Conservation (phyloP, 495 filamentous ascomycete genomes). For the Tuber borchii region DNA sequence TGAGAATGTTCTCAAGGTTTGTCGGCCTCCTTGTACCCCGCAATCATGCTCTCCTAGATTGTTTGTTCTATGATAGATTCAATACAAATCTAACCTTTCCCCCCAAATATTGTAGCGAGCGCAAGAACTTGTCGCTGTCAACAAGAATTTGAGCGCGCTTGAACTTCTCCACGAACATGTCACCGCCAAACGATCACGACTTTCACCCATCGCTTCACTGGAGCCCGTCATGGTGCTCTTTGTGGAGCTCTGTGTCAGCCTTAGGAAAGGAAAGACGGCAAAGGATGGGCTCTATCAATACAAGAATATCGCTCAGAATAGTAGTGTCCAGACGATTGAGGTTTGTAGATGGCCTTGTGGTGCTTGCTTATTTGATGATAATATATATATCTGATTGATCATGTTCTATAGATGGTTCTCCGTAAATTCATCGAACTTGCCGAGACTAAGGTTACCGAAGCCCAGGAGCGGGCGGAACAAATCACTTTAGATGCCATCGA, state of each 20-base stretch:
- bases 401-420: conserved; percentile 62
- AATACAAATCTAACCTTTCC: conserved; percentile 8
- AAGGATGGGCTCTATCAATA: conserved; percentile 99
- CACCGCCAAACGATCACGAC: conserved; percentile 92
- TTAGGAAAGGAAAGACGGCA: conserved; percentile 93
- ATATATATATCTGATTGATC: conserved; percentile 28
- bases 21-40: conserved; percentile 29
- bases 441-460: conserved; percentile 90
- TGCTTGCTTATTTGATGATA: conserved; percentile 10
- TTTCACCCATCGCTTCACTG: conserved; percentile 90
- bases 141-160: conserved; percentile 83
- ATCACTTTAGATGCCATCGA: conserved; percentile 84
- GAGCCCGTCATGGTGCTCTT: conserved; percentile 98
- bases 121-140: conserved; percentile 95
- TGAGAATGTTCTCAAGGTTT: conserved; percentile 93
- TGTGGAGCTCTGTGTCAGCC: conserved; percentile 91
- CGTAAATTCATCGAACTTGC: conserved; percentile 97
- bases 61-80: conserved; percentile 1
- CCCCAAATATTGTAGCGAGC: conserved; percentile 56
- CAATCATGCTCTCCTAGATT: conserved; percentile 8
- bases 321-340: conserved; percentile 96
- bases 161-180: conserved; percentile 98
- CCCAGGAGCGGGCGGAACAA: conserved; percentile 93
- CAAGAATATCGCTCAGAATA: conserved; percentile 99
- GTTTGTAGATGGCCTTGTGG: conserved; percentile 46